Evolutionary conservation across 768 basidiomycete genomes (phyloP), one percentile per base, ranked within the genome.

Genomic region (Amylocystis lapponica): DNA sequence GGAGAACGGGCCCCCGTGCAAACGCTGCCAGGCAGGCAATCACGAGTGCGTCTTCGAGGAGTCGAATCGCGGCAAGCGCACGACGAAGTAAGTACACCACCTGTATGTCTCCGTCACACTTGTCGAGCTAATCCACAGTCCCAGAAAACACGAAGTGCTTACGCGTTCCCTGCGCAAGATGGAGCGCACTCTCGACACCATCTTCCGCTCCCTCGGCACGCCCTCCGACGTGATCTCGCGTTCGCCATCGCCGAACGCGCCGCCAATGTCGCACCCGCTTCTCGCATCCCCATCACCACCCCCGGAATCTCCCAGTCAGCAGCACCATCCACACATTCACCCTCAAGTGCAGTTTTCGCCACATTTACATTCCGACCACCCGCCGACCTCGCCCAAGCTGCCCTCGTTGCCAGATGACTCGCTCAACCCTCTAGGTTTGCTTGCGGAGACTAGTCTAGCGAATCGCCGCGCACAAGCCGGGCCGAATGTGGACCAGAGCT

Each of bases 11-110:
- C 86, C 86, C 0, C 89, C 92, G 0, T 96, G 92, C 69, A 94
- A 92, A 57, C 83, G 92, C 17, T 96, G 92, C 55, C 65, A 68
- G 35, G 57, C 79, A 0, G 83, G 86, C 16, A 78, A 78, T 51
- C 86, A 94, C 56, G 90, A 95, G 53, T 99, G 96, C 58, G 78
- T 96, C 33, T 98, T 99, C 50, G 93, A 98, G 66, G 95, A 97
- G 61, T 91, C 87, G 2, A 94, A 97, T 60, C 78, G 96, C 36
- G 96, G 96, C 31, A 95, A 94, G 62, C 80, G 89, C 10, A 79
- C 86, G 17, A 76, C 84, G 42, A 90, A 88, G 88, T 89, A 64
- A 51, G 17, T 39, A 17, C 36, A 33, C 41, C 19, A 22, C 39
- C 23, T 37, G 32, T 47, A 51, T 35, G 42, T 54, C 45, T 31